A percentile compares a stretch with the other conserved stretches of the same genome.
These are phyloP conservation scores for Annulohypoxylon stygium DNA, from an alignment of 495 filamentous ascomycete genomes.

Conservation along the genomic window DNA sequence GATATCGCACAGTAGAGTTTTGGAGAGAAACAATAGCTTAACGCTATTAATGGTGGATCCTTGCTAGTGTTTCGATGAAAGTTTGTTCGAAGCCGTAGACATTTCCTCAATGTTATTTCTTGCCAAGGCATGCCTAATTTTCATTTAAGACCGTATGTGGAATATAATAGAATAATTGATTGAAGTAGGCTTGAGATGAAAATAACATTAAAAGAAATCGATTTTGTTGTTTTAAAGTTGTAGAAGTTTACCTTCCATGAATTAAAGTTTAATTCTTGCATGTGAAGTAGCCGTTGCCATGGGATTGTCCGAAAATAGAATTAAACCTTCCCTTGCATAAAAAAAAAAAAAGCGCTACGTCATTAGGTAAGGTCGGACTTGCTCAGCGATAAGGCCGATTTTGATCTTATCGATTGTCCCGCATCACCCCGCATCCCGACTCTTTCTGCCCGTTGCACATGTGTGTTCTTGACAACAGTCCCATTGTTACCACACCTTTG, in stretches of 20 bases:
- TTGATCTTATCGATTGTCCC: constrained; percentile 28
- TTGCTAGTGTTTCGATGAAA: neutral
- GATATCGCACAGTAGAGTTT: neutral
- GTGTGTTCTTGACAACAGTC: neutral
- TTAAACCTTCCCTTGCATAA: constrained; percentile 9
- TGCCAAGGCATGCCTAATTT: neutral
- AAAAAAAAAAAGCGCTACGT: constrained; percentile 1
- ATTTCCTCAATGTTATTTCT: neutral
- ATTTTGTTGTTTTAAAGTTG: neutral
- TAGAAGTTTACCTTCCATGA: neutral
- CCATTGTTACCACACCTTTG: neutral
- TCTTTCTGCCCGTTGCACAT: neutral
- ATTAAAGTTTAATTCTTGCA: constrained; percentile 9
- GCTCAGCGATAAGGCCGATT: constrained; percentile 18
- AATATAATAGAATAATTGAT: neutral
- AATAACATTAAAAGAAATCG: neutral
- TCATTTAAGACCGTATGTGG: neutral
- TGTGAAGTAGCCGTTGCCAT: neutral
- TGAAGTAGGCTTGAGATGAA: neutral
- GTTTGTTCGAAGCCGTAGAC: neutral
- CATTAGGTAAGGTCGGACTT: constrained; percentile 15
- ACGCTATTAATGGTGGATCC: neutral
- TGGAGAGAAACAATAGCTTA: neutral
- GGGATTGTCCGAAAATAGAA: constrained; percentile 24
- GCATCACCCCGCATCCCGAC: constrained; percentile 25